Evolutionary conservation across 306 rosid species (phyloP).

Genomic region (Castanopsis chinensis): DNA sequence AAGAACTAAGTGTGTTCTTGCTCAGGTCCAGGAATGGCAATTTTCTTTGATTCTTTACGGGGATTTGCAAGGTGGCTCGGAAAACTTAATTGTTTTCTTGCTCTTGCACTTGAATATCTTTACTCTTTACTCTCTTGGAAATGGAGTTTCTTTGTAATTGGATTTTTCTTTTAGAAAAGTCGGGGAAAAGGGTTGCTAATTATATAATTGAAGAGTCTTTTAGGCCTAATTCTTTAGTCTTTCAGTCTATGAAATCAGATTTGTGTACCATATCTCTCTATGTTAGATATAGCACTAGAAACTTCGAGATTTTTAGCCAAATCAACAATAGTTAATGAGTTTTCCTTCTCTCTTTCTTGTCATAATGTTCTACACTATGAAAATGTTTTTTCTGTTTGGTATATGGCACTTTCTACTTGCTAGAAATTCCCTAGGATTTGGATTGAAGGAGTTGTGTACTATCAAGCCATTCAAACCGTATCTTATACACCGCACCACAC

Average conservation of each 20-base stretch:
- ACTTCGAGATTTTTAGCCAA: neutral
- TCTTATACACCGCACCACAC: too few relatives aligned
- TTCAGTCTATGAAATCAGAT: neutral
- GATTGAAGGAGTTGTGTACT: too few relatives aligned
- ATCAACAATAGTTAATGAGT: neutral
- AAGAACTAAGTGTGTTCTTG: constrained; percentile 93
- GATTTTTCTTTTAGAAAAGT: neutral
- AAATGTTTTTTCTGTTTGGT: too few relatives aligned
- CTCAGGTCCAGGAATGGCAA: constrained; percentile 57
- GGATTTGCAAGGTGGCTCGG: neutral
- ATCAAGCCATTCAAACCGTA: too few relatives aligned
- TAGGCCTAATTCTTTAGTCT: neutral
- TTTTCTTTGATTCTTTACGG: constrained; percentile 8
- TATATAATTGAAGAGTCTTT: neutral
- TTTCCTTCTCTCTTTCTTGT: neutral
- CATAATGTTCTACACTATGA: too few relatives aligned
- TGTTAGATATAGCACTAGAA: neutral
- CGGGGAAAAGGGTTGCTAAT: neutral
- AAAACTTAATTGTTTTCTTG: constrained; percentile 7
- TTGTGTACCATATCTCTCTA: neutral
- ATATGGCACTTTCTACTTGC: too few relatives aligned
- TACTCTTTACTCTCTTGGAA: neutral
- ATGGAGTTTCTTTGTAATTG: neutral
- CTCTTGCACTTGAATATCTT: neutral
- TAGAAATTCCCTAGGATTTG: too few relatives aligned